A percentile compares a stretch with the other conserved stretches of the same genome.
phyloP scores from a whole-genome alignment of 345 rosid species.

The Excoecaria cochinchinensis region DNA sequence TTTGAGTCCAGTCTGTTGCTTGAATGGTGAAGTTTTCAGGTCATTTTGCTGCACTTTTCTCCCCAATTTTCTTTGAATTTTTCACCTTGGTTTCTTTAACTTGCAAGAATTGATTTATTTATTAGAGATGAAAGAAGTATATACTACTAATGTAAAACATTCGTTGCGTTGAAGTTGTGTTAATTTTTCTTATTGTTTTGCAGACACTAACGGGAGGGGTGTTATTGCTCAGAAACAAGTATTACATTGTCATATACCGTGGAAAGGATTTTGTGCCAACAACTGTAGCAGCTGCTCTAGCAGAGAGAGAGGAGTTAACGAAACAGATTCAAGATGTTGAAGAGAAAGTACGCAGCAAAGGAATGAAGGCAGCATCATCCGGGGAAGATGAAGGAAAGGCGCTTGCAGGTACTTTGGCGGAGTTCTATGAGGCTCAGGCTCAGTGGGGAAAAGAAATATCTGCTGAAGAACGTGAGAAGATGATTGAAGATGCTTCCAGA shows the following conservation, averaged over 20 bases:
- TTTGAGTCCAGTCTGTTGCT: background rate
- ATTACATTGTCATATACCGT: slow-evolving; percentile 85
- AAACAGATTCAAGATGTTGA: slow-evolving; percentile 80
- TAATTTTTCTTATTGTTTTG: slow-evolving; percentile 18
- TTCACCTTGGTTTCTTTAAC: background rate
- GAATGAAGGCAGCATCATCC: slow-evolving; percentile 46
- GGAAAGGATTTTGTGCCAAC: slow-evolving; percentile 97
- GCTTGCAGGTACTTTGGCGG: slow-evolving; percentile 90
- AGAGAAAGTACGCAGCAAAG: slow-evolving; percentile 62
- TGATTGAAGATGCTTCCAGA: slow-evolving; percentile 85
- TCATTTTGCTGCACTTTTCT: background rate
- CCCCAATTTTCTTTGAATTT: background rate
- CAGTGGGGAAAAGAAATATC: slow-evolving; percentile 87
- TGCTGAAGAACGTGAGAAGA: slow-evolving; percentile 74
- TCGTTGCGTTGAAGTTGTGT: background rate
- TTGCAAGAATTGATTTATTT: background rate
- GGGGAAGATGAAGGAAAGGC: slow-evolving; percentile 51
- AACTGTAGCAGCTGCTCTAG: slow-evolving; percentile 77
- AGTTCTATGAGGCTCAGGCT: slow-evolving; percentile 95
- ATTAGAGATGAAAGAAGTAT: background rate
- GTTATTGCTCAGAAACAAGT: slow-evolving; percentile 90
- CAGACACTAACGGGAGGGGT: slow-evolving; percentile 90
- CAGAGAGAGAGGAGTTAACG: slow-evolving; percentile 76
- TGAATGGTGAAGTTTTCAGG: slow-evolving; percentile 6
- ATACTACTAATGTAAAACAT: background rate